phyloP scores from a whole-genome alignment of 1,139 yeast species.

The Diutina scorzettiae region DNA sequence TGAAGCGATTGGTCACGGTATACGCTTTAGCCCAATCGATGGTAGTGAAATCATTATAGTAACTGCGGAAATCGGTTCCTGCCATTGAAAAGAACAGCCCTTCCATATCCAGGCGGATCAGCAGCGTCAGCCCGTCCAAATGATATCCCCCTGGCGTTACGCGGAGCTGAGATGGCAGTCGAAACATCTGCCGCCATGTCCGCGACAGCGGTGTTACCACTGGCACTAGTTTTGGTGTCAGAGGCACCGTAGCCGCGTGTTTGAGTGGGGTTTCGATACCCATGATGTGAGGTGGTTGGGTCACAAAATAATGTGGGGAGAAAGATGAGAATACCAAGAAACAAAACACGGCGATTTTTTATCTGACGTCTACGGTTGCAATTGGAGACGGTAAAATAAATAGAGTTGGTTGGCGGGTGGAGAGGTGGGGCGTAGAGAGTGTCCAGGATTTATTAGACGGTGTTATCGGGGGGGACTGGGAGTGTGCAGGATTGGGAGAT shows the following conservation, averaged over 20 bases:
- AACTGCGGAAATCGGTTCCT: constrained; percentile 9
- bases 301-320: too few relatives aligned
- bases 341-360: too few relatives aligned
- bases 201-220: neutral
- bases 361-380: too few relatives aligned
- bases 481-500: too few relatives aligned
- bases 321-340: too few relatives aligned
- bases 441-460: too few relatives aligned
- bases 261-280: neutral
- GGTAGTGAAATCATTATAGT: constrained; percentile 56
- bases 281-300: neutral
- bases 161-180: neutral
- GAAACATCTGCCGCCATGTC: neutral
- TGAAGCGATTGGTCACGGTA: constrained; percentile 33
- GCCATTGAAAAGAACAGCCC: constrained; percentile 2
- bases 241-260: neutral
- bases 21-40: constrained; percentile 55
- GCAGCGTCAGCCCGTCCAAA: neutral
- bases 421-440: too few relatives aligned
- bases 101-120: neutral
- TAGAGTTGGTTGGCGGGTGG: too few relatives aligned
- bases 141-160: neutral
- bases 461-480: too few relatives aligned
- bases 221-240: neutral
- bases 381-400: too few relatives aligned